phyloP scores from a whole-genome alignment of 257 asterid species.

The Rhazya stricta region DNA sequence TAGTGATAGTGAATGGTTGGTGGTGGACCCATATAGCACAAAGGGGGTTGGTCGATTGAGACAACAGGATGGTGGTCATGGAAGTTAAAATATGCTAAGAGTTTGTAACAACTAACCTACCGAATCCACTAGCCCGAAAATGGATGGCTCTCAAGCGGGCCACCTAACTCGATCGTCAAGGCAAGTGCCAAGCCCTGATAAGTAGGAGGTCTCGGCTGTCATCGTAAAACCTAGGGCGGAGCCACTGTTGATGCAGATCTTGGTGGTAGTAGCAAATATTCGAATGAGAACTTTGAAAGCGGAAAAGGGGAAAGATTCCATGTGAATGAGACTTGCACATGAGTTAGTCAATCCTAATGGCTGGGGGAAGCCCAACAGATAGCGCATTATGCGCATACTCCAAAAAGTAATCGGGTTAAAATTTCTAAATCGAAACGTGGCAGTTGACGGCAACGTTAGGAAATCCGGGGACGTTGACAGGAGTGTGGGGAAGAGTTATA shows the following conservation, averaged over 20 bases:
- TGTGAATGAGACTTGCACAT: no score
- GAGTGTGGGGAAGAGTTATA: no score
- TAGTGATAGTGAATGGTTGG: no score
- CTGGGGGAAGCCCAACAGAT: background rate
- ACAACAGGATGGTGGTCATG: no score
- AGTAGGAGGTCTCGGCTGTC: background rate
- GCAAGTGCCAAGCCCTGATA: no score
- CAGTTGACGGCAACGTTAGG: no score
- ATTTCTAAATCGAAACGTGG: no score
- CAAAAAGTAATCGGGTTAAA: no score
- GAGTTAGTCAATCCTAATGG: no score
- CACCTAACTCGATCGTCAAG: no score
- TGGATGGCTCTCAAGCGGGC: background rate
- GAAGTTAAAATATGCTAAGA: slow-evolving; percentile 4
- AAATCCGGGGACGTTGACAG: no score
- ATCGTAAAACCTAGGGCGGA: background rate
- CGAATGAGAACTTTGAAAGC: slow-evolving; percentile 5
- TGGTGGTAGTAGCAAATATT: slow-evolving; percentile 8
- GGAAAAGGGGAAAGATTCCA: slow-evolving; percentile 1
- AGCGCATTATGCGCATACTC: background rate
- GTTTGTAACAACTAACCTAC: background rate
- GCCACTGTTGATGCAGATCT: background rate
- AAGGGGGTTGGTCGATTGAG: slow-evolving; percentile 9
- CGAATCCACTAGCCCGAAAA: slow-evolving; percentile 13
- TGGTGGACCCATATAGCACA: slow-evolving; percentile 4